Evolutionary conservation across 1,284 basidiomycete species (phyloP), one percentile per base, ranked within the genome.

Genomic region (Trametes versicolor): DNA sequence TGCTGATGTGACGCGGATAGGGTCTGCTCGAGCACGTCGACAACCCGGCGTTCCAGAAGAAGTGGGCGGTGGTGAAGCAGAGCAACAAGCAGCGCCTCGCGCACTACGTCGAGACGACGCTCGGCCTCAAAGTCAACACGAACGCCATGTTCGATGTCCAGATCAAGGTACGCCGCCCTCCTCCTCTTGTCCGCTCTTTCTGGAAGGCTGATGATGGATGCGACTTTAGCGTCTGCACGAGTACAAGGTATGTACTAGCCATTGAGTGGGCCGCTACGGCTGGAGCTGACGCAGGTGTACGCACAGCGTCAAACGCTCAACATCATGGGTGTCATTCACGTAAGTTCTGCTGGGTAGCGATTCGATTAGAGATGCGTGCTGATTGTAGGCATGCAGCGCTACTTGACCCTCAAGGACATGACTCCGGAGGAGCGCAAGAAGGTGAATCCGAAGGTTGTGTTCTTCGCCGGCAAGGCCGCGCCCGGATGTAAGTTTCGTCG

Each of bases 381-480:
- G 60, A 21, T 12, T 29, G 45, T 64, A 63, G 67, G 15, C 41
- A n/a, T 71, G 6, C 70, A 92, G 89, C 86, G 95, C 63, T 98
- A 98, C 80, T 80, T 97, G 62, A 81, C 79, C 27, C 78, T 97
- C 76, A 97, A 97, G 82, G 83, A 81, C 50, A 88, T 96, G 86
- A 83, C 83, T 0, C 86, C 92, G 0, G 89, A 80, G 48, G 88
- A 97, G 75, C 87, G 92, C 73, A 92, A 92, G 82, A 93, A 93
- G 76, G 86, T 90, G 68, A 88, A 87, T 72, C 91, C 90, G 15
- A 88, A 92, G 60, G 93, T 94, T 19, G 89, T 94, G 13, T 93
- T 98, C 83, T 97, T 98, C 70, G 95, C 93, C 27, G 96, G 95
- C 69, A 95, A 95, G 77, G 92, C 92, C 64, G 92, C 93, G 0